A percentile compares a stretch with the other conserved stretches of the same genome.
These are phyloP conservation scores for Exserohilum turcica DNA, from an alignment of 2,329 filamentous ascomycete species.

Conservation along the genomic window DNA sequence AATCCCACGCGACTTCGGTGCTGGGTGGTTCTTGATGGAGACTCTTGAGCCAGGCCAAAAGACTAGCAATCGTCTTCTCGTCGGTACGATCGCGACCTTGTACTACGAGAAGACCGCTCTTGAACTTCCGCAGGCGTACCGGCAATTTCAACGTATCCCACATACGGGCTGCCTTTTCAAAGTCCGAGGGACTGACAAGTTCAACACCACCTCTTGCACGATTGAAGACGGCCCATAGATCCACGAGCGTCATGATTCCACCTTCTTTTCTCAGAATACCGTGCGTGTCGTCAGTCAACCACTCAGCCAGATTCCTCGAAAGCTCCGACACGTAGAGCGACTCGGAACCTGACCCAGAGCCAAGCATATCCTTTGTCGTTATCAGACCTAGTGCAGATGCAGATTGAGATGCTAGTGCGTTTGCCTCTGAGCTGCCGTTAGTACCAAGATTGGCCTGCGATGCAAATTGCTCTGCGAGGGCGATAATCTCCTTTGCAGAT, in stretches of 20 bases:
- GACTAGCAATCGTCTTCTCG: conserved; percentile 79
- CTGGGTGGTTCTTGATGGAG: conserved; percentile 70
- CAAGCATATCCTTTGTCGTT: conserved; percentile 94
- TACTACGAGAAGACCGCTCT: conserved; percentile 91
- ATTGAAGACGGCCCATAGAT: conserved; percentile 73
- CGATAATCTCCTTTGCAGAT: conserved; percentile 93
- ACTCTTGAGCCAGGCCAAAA: conserved; percentile 78
- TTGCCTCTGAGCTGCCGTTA: conserved; percentile 69
- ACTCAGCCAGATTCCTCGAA: conserved; percentile 48
- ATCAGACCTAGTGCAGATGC: conserved; percentile 82
- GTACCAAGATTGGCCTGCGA: conserved; percentile 65
- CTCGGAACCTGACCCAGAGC: conserved; percentile 73
- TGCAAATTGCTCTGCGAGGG: conserved; percentile 86
- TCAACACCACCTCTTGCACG: conserved; percentile 90
- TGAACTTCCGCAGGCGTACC: conserved; percentile 84
- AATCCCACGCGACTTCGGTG: conserved; percentile 73
- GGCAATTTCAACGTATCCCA: conserved; percentile 90
- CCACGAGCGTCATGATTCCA: conserved; percentile 49
- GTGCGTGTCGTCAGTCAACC: conserved; percentile 46
- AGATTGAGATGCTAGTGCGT: conserved; percentile 77
- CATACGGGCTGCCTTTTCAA: conserved; percentile 83
- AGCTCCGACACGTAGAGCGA: conserved; percentile 78
- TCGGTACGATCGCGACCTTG: conserved; percentile 88
- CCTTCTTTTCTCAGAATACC: conserved; percentile 45
- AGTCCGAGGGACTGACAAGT: conserved; percentile 87